Evolutionary conservation across 352 stramenopile species (phyloP).

Genomic region (Phytophthora chlamydospora): DNA sequence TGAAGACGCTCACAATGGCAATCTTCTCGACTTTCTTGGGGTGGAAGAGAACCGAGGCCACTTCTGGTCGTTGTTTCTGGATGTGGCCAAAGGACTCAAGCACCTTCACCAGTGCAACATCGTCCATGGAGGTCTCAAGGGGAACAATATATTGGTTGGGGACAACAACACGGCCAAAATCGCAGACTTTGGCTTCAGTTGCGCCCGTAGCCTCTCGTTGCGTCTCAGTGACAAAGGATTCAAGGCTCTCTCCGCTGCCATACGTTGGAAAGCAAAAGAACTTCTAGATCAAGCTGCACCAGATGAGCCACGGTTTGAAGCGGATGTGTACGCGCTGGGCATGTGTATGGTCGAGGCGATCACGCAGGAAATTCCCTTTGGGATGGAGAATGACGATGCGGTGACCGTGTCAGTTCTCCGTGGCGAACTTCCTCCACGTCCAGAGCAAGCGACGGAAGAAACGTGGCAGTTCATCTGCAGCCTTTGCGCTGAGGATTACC

Average conservation of each 20-base stretch:
- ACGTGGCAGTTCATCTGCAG: neutral
- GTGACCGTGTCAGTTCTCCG: neutral
- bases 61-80: constrained; percentile 15
- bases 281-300: constrained; percentile 2
- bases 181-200: constrained; percentile 12
- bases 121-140: constrained; percentile 40
- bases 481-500: neutral
- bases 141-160: constrained; percentile 51
- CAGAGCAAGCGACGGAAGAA: neutral
- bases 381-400: neutral
- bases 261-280: constrained; percentile 36
- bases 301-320: neutral
- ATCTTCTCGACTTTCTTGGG: constrained; percentile 7
- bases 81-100: constrained; percentile 31
- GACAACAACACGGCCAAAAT: constrained; percentile 23
- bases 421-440: neutral
- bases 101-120: constrained; percentile 43
- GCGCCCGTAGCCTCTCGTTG: neutral
- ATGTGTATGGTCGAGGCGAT: constrained; percentile 29
- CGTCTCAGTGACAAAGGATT: neutral
- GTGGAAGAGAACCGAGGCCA: neutral
- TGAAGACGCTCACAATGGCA: constrained; percentile 16
- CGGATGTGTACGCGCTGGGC: constrained; percentile 30
- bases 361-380: constrained; percentile 7
- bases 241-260: neutral